Conservation (phyloP, 2,329 filamentous ascomycete genomes). For the Sporothrix curviconia region DNA sequence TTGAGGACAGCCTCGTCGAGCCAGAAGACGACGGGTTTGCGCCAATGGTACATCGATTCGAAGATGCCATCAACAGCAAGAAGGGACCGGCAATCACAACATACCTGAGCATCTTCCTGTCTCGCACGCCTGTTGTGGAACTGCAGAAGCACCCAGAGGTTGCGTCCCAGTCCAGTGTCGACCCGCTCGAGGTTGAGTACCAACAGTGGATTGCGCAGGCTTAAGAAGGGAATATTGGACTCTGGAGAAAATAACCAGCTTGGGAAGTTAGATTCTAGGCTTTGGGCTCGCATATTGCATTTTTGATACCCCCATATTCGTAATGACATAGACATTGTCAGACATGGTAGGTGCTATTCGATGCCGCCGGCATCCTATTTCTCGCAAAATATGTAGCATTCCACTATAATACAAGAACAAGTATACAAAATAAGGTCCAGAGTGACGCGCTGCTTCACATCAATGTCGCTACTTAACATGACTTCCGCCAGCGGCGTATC, state of each 20-base stretch:
- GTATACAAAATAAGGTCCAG: background rate
- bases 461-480: no score
- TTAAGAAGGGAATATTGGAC: background rate
- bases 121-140: constrained; percentile 46
- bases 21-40: constrained; percentile 45
- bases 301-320: background rate
- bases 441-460: no score
- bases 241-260: no score
- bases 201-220: constrained; percentile 20
- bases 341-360: background rate
- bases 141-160: constrained; percentile 43
- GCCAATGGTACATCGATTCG: constrained; percentile 49
- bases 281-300: background rate
- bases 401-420: background rate
- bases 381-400: background rate
- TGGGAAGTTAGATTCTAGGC: no score
- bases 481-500: no score
- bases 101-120: constrained; percentile 56
- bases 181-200: constrained; percentile 23
- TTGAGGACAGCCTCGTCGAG: constrained; percentile 24
- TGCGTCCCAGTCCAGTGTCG: constrained; percentile 40
- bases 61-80: constrained; percentile 38
- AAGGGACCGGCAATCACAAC: constrained; percentile 31
- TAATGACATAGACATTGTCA: background rate
- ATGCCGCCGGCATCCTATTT: background rate